Evolutionary conservation across 1,284 basidiomycete species (phyloP), one percentile per base, ranked within the genome.

Genomic region (Taiwanofungus camphoratus): DNA sequence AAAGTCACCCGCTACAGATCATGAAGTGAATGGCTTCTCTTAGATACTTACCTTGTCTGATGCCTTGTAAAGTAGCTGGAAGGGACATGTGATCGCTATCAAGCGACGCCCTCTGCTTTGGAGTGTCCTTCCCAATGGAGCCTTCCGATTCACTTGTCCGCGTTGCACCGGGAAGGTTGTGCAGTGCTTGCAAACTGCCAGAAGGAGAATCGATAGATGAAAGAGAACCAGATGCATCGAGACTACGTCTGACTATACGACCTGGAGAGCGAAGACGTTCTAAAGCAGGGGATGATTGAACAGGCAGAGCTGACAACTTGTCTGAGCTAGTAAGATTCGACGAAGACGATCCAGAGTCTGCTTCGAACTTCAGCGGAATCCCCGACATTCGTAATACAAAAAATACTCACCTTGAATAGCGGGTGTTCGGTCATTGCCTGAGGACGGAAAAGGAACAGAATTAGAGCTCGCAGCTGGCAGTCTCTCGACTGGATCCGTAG

Each of bases 51-150:
- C 64, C 58, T 44, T 62, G 56, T 38, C 54, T 60, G 29, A 66
- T 48, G 30, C 57, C 65, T 26, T 63, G 57, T 21, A 54, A 48
- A 23, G 49, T 61, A 37, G 61, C 50, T 4, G 67, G 56, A 11
- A 61, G 46, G 5, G 67, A 60, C 4, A 33, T 38, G 18, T 51
- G 60, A 31, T 65, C 64, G 39, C 63, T 67, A 32, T 74, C 73
- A n/a, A 71, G 66, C 3, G 65, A 66, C 34, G 68, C 64, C 30
- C 65, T 66, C 36, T 65, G 64, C 15, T 56, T 57, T 9, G 65
- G 58, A 11, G 60, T 61, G 13, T 58, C 62, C 31, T 52, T 55
- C 19, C 56, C 55, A 1, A 49, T 27, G 3, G 62, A 61, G 1
- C 55, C 54, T 2, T 69, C 68, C n/a, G 60, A 56, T 3, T 58